phyloP scores from a whole-genome alignment of 2,329 filamentous ascomycete species.

The Aspergillus transmontanensis region DNA sequence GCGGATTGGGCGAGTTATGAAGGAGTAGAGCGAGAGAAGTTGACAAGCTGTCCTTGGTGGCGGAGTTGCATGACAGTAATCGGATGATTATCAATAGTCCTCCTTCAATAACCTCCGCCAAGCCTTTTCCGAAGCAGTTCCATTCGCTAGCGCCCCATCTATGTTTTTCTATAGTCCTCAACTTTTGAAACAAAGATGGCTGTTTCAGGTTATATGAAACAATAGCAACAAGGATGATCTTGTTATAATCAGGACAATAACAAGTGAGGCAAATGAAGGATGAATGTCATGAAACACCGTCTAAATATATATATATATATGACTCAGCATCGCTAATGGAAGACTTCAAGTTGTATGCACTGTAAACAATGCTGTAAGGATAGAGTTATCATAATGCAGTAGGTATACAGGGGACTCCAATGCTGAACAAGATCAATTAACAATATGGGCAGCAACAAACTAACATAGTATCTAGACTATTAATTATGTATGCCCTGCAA shows the following conservation, averaged over 20 bases:
- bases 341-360: background rate
- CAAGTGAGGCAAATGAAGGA: background rate
- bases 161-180: background rate
- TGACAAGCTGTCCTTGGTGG: conserved; percentile 30
- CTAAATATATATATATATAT: background rate
- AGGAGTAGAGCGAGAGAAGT: conserved; percentile 23
- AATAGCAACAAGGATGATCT: background rate
- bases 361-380: background rate
- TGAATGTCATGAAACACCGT: background rate
- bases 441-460: background rate
- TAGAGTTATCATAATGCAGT: background rate
- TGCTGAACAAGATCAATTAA: background rate
- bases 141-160: background rate
- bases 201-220: background rate
- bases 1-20: conserved; percentile 10
- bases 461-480: background rate
- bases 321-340: background rate
- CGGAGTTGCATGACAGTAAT: conserved; percentile 16
- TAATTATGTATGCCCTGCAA: background rate
- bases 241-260: background rate
- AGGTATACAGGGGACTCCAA: background rate
- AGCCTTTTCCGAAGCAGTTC: background rate
- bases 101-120: conserved; percentile 5
- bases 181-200: background rate
- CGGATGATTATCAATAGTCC: conserved; percentile 11